Percentiles rank a stretch among this genome's conserved stretches.
Evolutionary conservation across 2,329 filamentous ascomycete genomes (phyloP).

Genomic region (Epichloe glyceriae): DNA sequence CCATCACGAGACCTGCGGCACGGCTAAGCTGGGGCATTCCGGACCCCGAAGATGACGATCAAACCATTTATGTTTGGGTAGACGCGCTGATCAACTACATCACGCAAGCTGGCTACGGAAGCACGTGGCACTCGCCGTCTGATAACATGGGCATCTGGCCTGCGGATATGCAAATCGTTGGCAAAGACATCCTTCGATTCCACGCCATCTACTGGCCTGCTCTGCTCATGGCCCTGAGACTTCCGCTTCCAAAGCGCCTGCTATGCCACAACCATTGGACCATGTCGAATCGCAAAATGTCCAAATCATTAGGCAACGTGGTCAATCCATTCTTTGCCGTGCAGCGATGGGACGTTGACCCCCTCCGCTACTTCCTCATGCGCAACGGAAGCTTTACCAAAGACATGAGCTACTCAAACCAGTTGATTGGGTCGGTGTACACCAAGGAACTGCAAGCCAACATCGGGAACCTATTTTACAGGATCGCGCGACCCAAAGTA

Average conservation of each 20-base stretch:
- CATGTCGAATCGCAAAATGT: conserved; percentile 85
- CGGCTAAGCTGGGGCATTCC: conserved; percentile 78
- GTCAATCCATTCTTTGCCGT: conserved; percentile 90
- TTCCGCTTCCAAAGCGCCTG: conserved; percentile 67
- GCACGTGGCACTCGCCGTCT: conserved; percentile 48
- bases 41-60: conserved; percentile 69
- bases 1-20: conserved; percentile 68
- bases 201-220: conserved; percentile 98
- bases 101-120: conserved; percentile 66
- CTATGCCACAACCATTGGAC: conserved; percentile 94
- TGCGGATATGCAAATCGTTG: conserved; percentile 80
- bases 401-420: conserved; percentile 79
- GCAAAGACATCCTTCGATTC: conserved; percentile 93
- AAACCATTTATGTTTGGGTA: conserved; percentile 97
- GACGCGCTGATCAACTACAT: conserved; percentile 93
- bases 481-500: conserved; percentile 53
- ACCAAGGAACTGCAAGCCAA: conserved; percentile 65
- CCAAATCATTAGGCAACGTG: conserved; percentile 87
- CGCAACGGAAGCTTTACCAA: conserved; percentile 63
- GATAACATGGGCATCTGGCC: conserved; percentile 65
- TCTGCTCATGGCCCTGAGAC: conserved; percentile 74
- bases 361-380: conserved; percentile 80
- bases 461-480: conserved; percentile 66
- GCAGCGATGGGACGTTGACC: conserved; percentile 76
- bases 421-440: conserved; percentile 60